Percentiles rank a stretch among this genome's conserved stretches.
Evolutionary conservation across 2,329 filamentous ascomycete genomes (phyloP).

Genomic region (Rutstroemia sp.): DNA sequence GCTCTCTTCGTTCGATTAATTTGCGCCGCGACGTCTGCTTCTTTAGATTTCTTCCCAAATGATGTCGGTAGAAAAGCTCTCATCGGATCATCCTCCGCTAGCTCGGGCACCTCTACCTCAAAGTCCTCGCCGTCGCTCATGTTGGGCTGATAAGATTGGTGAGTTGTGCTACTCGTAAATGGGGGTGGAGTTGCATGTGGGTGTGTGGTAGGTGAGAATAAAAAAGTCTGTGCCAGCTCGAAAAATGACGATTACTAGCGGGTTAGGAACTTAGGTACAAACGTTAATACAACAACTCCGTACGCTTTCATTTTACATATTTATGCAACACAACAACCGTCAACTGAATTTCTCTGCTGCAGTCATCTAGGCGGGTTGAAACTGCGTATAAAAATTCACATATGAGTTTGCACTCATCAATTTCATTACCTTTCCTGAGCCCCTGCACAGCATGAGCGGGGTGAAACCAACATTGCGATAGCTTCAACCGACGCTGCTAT

Average conservation of each 20-base stretch:
- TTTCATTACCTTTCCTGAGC: neutral
- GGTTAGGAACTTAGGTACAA: neutral
- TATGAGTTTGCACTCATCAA: neutral
- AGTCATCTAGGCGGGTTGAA: neutral
- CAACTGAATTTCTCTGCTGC: neutral
- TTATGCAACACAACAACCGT: neutral
- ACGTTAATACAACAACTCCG: neutral
- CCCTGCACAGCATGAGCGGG: constrained; percentile 14
- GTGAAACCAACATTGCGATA: constrained; percentile 13
- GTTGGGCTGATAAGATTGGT: neutral
- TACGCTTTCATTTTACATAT: neutral
- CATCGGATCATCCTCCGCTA: constrained; percentile 61
- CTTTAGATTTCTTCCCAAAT: constrained; percentile 76
- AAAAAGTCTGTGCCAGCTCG: neutral
- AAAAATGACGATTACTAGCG: neutral
- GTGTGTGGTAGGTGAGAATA: neutral
- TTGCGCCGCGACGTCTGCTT: constrained; percentile 69
- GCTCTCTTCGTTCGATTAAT: constrained; percentile 69
- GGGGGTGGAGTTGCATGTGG: neutral
- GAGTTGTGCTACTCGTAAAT: neutral
- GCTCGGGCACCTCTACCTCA: constrained; percentile 46
- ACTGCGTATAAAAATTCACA: neutral
- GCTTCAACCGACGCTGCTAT: constrained; percentile 19
- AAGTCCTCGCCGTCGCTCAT: constrained; percentile 57
- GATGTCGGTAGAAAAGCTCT: constrained; percentile 70